Conservation (phyloP, 129 eudicot species). For the Dittrichia graveolens region DNA sequence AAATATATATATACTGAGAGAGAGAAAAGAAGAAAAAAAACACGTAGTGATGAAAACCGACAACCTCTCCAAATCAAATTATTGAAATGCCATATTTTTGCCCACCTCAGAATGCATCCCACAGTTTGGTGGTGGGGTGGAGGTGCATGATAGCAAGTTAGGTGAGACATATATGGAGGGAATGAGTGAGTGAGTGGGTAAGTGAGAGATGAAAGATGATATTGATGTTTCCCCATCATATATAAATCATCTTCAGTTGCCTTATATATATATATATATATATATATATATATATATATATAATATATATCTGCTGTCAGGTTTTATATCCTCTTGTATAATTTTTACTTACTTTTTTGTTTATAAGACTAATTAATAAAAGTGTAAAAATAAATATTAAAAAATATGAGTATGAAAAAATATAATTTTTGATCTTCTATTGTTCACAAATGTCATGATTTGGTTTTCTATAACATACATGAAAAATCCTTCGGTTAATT, state of each 20-base stretch:
- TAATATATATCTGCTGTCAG: too few relatives aligned
- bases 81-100: constrained; percentile 25
- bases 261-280: background rate
- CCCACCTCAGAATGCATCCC: constrained; percentile 26
- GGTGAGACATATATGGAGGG: constrained; percentile 19
- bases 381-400: too few relatives aligned
- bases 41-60: constrained; percentile 11
- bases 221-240: constrained; percentile 13
- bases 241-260: background rate
- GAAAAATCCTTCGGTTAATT: too few relatives aligned
- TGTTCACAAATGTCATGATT: too few relatives aligned
- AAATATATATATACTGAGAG: too few relatives aligned
- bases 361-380: too few relatives aligned
- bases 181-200: constrained; percentile 23
- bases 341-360: too few relatives aligned
- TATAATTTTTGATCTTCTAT: too few relatives aligned
- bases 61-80: constrained; percentile 26
- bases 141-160: constrained; percentile 31
- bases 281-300: too few relatives aligned
- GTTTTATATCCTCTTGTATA: too few relatives aligned
- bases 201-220: constrained; percentile 25
- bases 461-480: too few relatives aligned
- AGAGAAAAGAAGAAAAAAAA: background rate
- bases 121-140: constrained; percentile 16
- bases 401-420: too few relatives aligned